Base-by-base conservation (phyloP, 352 stramenopile species). In the Phytopythium cucurbitacearum region DNA sequence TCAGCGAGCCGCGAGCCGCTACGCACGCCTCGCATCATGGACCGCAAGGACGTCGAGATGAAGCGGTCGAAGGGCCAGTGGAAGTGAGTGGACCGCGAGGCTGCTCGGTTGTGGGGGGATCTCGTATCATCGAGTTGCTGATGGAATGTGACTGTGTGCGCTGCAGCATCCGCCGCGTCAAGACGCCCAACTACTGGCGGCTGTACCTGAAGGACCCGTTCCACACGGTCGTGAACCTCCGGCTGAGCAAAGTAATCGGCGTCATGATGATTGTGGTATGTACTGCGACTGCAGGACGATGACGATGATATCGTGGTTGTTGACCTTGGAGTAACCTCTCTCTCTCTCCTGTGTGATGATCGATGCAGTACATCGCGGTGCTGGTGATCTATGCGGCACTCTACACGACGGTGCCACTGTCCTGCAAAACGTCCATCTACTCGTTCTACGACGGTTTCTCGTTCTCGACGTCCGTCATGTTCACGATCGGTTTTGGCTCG, bases 141-240 rank as follows among this genome's bases (percentile, higher is more conserved):
- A 32, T 16, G 36, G 8, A 28, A 12, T 21, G 8, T 62, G 16
- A 60, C 28, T 39, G 7, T 60, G 39, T 47, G 32, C 16, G 16
- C 28, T 43, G 51, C 61, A 94, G 83, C 43, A 91, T 94, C 60
- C 76, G 77, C 3, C 83, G 83, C 21, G 56, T 88, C 34, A 90
- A 90, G 59, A 71, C 87, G 53, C 73, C 81, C 7, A 60, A 91
- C 43, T 89, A 89, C 60, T 94, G 80, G 80, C 88, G 87, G 54
- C 61, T 91, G 39, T 94, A 94, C 59, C 62, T 91, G 44, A 76
- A 90, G 48, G 83, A 90, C 50, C 83, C 83, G 40, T 94, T 94
- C 67, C 83, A 94, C 63, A 79, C 76, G 35, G 62, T 94, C 15
- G 79, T 94, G 36, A 90, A 94, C 59, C 75, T 91, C 64, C 82